Percentiles rank a stretch among this genome's conserved stretches.
Conservation (phyloP, 805 yeast genomes). For the Hanseniaspora clermontiae region DNA sequence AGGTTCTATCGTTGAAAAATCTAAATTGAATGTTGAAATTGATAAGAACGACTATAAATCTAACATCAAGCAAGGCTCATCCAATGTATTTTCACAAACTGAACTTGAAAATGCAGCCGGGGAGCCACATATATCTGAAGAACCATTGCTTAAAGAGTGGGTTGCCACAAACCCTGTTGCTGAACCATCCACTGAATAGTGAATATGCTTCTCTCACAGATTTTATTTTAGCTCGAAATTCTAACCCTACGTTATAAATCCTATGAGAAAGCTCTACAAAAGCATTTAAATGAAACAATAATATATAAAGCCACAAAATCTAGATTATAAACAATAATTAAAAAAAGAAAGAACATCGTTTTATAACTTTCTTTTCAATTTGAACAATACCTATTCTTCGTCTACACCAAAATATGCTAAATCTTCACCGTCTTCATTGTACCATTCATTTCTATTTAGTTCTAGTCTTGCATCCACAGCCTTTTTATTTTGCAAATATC, state of each 20-base stretch:
- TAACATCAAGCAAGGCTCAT: slow-evolving; percentile 16
- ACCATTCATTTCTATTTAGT: slow-evolving; percentile 43
- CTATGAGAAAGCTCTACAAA: neutral
- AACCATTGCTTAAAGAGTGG: slow-evolving; percentile 25
- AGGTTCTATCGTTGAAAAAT: slow-evolving; percentile 32
- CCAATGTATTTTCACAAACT: slow-evolving; percentile 15
- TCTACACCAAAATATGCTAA: slow-evolving; percentile 85
- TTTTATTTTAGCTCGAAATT: neutral
- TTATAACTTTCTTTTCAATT: neutral
- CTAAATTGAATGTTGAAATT: slow-evolving; percentile 23
- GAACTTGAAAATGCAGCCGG: slow-evolving; percentile 7
- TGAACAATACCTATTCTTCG: slow-evolving; percentile 29
- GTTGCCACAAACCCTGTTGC: slow-evolving; percentile 22
- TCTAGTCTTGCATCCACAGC: slow-evolving; percentile 27
- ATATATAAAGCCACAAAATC: neutral
- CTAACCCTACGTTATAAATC: neutral
- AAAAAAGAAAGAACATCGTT: too few species aligned
- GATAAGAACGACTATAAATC: slow-evolving; percentile 15
- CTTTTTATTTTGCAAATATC: slow-evolving; percentile 25
- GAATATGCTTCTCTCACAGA: neutral
- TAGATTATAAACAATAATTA: too few species aligned
- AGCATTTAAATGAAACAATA: neutral
- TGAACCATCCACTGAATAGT: neutral
- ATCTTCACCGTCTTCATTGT: slow-evolving; percentile 70
- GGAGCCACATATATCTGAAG: neutral